A percentile compares a stretch with the other conserved stretches of the same genome.
Conservation (phyloP, 192 early-diverging fungal species). For the Linnemannia elongata region DNA sequence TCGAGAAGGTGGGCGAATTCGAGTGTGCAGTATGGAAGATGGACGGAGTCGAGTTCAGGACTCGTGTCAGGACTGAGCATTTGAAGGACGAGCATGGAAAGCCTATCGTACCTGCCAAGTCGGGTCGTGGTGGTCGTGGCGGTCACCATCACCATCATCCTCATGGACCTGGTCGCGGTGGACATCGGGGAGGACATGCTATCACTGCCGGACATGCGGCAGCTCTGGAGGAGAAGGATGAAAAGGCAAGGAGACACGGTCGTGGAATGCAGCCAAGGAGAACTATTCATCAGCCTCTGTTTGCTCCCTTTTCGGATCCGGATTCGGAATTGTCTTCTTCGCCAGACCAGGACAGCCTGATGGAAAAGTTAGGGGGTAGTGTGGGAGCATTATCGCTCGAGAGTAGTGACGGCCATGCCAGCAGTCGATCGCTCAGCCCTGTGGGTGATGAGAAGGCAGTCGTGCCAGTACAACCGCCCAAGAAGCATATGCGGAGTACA, state of each 20-base stretch:
- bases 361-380: background rate
- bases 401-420: background rate
- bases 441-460: background rate
- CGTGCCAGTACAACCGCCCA: background rate
- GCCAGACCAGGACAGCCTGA: background rate
- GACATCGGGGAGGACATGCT: background rate
- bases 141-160: slow-evolving; percentile 14
- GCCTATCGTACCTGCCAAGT: slow-evolving; percentile 3
- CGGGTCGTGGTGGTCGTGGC: background rate
- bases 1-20: slow-evolving; percentile 51
- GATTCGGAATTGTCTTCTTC: background rate
- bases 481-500: slow-evolving; percentile 43
- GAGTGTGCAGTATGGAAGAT: slow-evolving; percentile 58
- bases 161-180: background rate
- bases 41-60: slow-evolving; percentile 53
- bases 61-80: slow-evolving; percentile 51
- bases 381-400: background rate
- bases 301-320: slow-evolving; percentile 31
- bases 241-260: slow-evolving; percentile 8
- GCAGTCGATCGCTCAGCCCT: background rate
- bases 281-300: slow-evolving; percentile 30
- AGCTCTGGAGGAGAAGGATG: background rate
- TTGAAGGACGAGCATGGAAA: slow-evolving; percentile 45
- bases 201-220: background rate
- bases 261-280: slow-evolving; percentile 13